Percentiles rank a stretch among this genome's conserved stretches.
These are phyloP conservation scores for Myriosclerotinia scirpicola DNA, from an alignment of 2,329 filamentous ascomycete species.

Conservation along the genomic window DNA sequence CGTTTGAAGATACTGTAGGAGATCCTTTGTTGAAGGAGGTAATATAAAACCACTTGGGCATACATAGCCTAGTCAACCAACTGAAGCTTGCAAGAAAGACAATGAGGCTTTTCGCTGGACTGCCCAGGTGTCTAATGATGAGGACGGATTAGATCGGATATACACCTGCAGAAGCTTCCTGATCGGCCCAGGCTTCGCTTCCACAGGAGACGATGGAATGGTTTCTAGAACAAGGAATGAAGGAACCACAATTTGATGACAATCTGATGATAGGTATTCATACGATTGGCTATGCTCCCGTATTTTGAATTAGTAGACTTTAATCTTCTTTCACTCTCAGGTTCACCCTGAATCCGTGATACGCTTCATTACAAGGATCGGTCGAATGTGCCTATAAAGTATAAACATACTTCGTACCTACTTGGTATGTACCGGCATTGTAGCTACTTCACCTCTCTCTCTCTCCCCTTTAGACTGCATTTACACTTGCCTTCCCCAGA, in stretches of 20 bases:
- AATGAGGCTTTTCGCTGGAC: neutral
- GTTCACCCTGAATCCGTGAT: neutral
- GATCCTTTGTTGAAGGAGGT: neutral
- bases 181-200: slow-evolving; percentile 2
- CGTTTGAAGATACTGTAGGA: neutral
- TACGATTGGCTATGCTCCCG: slow-evolving; percentile 9
- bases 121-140: neutral
- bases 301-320: neutral
- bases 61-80: neutral
- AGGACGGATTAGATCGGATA: neutral
- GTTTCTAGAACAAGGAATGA: slow-evolving; percentile 10
- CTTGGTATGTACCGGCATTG: slow-evolving; percentile 3
- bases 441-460: neutral
- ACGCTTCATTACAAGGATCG: neutral
- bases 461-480: slow-evolving; percentile 14
- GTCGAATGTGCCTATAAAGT: neutral
- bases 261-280: neutral
- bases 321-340: slow-evolving; percentile 8
- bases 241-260: slow-evolving; percentile 1
- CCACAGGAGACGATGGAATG: slow-evolving; percentile 13
- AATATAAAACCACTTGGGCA: neutral
- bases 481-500: neutral
- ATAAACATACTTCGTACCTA: neutral
- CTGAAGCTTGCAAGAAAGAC: neutral
- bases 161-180: slow-evolving; percentile 17